Percentiles rank a stretch among this genome's conserved stretches.
phyloP scores from a whole-genome alignment of 257 asterid species.

The Avicennia marina region DNA sequence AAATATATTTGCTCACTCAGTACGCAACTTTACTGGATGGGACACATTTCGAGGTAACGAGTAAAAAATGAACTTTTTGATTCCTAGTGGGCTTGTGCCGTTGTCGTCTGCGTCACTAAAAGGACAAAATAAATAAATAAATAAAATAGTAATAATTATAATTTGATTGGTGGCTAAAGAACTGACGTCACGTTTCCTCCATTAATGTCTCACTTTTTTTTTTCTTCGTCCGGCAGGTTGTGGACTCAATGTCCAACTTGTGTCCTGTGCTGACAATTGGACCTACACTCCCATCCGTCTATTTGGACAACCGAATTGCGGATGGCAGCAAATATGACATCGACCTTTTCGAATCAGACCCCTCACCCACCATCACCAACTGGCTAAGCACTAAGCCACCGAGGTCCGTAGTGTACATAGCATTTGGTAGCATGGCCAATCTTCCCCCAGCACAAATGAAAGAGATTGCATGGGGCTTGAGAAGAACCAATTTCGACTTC shows the following conservation, averaged over 20 bases:
- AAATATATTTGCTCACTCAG: too few relatives aligned
- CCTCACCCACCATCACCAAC: constrained; percentile 22
- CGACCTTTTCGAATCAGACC: constrained; percentile 50
- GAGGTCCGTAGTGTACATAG: constrained; percentile 58
- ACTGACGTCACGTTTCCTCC: too few relatives aligned
- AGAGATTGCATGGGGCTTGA: constrained; percentile 52
- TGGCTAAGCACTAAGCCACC: constrained; percentile 56
- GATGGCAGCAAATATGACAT: constrained; percentile 47
- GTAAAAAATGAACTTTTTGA: too few relatives aligned
- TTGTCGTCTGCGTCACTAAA: too few relatives aligned
- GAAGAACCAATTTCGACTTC: constrained; percentile 30
- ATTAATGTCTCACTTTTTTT: too few relatives aligned
- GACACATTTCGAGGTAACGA: too few relatives aligned
- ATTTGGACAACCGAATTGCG: constrained; percentile 48
- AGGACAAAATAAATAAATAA: too few relatives aligned
- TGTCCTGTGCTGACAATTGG: constrained; percentile 54
- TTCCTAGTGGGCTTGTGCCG: too few relatives aligned
- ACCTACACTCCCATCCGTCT: constrained; percentile 67
- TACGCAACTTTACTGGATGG: too few relatives aligned
- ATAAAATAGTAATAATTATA: too few relatives aligned
- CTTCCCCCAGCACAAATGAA: constrained; percentile 44
- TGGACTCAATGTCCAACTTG: constrained; percentile 47
- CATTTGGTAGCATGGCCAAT: constrained; percentile 75
- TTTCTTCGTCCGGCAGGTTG: constrained; percentile 24
- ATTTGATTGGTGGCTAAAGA: too few relatives aligned